A percentile compares a stretch with the other conserved stretches of the same genome.
These are phyloP conservation scores for Hypoxylon lienhwacheense DNA, from an alignment of 495 filamentous ascomycete genomes.

Conservation along the genomic window DNA sequence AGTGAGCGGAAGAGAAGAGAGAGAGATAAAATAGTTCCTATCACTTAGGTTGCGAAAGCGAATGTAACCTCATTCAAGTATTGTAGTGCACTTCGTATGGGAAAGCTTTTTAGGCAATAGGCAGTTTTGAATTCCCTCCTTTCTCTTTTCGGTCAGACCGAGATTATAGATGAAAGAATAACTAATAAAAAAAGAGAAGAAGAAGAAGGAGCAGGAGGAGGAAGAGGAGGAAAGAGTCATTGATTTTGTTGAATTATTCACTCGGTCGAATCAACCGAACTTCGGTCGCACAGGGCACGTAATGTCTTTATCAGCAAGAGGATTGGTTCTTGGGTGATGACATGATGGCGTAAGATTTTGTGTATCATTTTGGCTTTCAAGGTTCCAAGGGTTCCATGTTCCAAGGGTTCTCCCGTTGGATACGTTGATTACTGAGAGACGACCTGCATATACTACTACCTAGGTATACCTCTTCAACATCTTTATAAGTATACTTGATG, in stretches of 20 bases:
- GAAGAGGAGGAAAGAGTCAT: too few relatives aligned
- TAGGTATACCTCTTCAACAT: constrained; percentile 26
- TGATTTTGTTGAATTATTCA: background rate
- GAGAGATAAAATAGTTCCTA: too few relatives aligned
- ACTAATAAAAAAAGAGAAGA: background rate
- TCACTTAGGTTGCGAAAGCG: too few relatives aligned
- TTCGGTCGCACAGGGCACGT: constrained; percentile 28
- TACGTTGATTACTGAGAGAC: constrained; percentile 24
- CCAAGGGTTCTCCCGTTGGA: constrained; percentile 28
- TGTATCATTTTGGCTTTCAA: constrained; percentile 29
- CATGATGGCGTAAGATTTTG: constrained; percentile 38
- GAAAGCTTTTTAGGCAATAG: constrained; percentile 28
- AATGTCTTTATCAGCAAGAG: constrained; percentile 30
- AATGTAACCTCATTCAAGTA: too few relatives aligned
- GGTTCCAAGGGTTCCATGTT: too few relatives aligned
- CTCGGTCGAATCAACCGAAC: constrained; percentile 10
- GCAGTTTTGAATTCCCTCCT: too few relatives aligned
- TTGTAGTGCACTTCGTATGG: background rate
- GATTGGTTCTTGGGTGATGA: constrained; percentile 28
- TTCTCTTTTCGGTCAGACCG: constrained; percentile 16
- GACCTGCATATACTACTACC: constrained; percentile 17
- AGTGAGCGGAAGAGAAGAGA: too few relatives aligned
- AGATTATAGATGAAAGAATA: background rate
- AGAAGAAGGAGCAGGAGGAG: background rate
- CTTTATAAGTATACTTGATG: too few relatives aligned